Percentiles rank a stretch among this genome's conserved stretches.
These are phyloP conservation scores for Dendrostoma leiphaemia DNA, from an alignment of 2,329 filamentous ascomycete genomes.

Conservation along the genomic window DNA sequence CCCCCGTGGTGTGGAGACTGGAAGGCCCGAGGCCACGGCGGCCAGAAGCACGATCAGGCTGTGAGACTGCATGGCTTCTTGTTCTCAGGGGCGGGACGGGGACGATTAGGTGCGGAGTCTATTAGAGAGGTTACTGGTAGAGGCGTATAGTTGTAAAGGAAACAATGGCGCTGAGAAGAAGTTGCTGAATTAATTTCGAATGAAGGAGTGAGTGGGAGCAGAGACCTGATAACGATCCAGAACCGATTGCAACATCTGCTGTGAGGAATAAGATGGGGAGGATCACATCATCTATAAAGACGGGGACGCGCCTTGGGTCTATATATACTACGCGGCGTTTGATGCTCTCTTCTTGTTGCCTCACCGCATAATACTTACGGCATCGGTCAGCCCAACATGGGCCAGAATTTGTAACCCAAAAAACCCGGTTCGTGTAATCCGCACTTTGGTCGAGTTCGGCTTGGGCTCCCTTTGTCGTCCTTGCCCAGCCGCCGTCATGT, in stretches of 20 bases:
- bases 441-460: too few relatives aligned
- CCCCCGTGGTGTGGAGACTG: neutral
- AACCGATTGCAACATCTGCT: neutral
- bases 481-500: too few relatives aligned
- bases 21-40: slow-evolving; percentile 2
- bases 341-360: neutral
- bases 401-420: too few relatives aligned
- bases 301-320: neutral
- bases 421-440: too few relatives aligned
- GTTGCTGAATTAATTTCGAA: neutral
- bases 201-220: neutral
- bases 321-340: neutral
- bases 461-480: too few relatives aligned
- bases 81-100: neutral
- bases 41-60: neutral
- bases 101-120: neutral
- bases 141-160: too few relatives aligned
- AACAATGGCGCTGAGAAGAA: too few relatives aligned
- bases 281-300: neutral
- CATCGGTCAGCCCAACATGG: too few relatives aligned
- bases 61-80: neutral
- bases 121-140: too few relatives aligned
- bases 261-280: neutral
- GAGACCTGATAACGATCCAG: neutral
- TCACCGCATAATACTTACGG: too few relatives aligned